phyloP scores from a whole-genome alignment of 192 early-diverging fungal species.

The Coemansia sp. region DNA sequence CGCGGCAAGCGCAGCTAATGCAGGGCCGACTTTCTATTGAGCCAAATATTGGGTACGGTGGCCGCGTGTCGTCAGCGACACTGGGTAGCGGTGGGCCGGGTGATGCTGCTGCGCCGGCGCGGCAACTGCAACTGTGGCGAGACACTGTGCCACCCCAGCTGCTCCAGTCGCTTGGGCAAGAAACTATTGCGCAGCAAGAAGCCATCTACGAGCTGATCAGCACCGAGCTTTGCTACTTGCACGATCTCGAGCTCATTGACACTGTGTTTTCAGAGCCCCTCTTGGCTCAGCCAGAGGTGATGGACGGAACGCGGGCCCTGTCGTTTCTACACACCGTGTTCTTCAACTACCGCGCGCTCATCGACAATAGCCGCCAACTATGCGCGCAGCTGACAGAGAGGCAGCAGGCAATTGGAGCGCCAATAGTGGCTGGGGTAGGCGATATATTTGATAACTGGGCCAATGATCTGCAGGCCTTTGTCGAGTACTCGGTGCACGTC shows the following conservation, averaged over 20 bases:
- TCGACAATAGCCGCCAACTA: conserved; percentile 62
- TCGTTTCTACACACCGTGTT: conserved; percentile 77
- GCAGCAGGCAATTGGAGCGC: conserved; percentile 48
- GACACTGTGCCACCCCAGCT: conserved; percentile 45
- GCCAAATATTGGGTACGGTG: background rate
- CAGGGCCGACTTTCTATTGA: conserved; percentile 1
- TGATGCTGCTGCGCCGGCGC: background rate
- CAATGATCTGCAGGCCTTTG: conserved; percentile 71
- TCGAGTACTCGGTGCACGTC: conserved; percentile 85
- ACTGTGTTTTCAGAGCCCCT: conserved; percentile 71
- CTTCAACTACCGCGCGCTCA: conserved; percentile 72
- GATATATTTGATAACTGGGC: conserved; percentile 82
- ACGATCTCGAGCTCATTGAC: conserved; percentile 82
- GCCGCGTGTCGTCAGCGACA: conserved; percentile 21
- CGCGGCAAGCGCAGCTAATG: background rate
- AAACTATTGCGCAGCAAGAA: conserved; percentile 69
- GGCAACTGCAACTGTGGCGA: conserved; percentile 55
- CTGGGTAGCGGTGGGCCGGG: background rate
- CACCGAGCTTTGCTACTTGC: conserved; percentile 87
- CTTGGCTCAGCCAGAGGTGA: conserved; percentile 59
- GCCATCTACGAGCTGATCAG: conserved; percentile 88
- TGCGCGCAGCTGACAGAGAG: conserved; percentile 60
- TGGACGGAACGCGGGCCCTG: conserved; percentile 61
- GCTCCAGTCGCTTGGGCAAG: conserved; percentile 31
- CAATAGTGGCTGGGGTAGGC: conserved; percentile 78